Base-by-base conservation (phyloP, 257 asterid species). In the Perilla frutescens region DNA sequence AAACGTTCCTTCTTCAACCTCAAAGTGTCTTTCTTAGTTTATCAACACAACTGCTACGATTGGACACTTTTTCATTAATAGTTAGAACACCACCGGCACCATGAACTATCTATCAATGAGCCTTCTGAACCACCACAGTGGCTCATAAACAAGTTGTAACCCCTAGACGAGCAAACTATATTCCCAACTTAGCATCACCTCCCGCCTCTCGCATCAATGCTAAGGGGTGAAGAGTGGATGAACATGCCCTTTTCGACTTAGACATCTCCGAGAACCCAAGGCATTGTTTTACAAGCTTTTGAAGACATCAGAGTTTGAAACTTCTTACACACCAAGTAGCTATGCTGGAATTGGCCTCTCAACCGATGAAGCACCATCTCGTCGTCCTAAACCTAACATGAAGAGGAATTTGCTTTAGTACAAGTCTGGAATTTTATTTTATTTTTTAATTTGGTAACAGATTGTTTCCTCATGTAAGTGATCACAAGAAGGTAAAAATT, bases 261-360 rank as follows among this genome's bases (percentile, higher is more conserved):
- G 26, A 20, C 0, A 20, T 20, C 26, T 20, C 26, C 26, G 26
- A 20, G 26, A 20, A 20, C 26, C 26, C 26, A 20, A 20, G 26
- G 26, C 26, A 20, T 20, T 20, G 26, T 20, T 20, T 67, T 48
- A 48, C 43, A 55, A 58, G 13, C 48, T 71, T 65, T 48, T 8
- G 67, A 71, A 45, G 48, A 34, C 55, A 14, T 31, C 20, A 11
- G 13, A 4, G 15, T 26, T 4, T 10, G 40, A 47, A 37, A 58
- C 31, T 39, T 44, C 5, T 13, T 20, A 20, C 26, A 20, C 26
- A 20, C 26, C 26, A 4, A 20, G 36, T 15, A 26, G 58, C 74
- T 79, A 79, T 53, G 78, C 72, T 44, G 70, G 74, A 58, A 82
- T 70, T 40, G 75, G 70, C 68, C 36, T 65, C 51, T 31, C 67